Conservation (phyloP, 2,329 filamentous ascomycete genomes). For the Epichloe scottii region DNA sequence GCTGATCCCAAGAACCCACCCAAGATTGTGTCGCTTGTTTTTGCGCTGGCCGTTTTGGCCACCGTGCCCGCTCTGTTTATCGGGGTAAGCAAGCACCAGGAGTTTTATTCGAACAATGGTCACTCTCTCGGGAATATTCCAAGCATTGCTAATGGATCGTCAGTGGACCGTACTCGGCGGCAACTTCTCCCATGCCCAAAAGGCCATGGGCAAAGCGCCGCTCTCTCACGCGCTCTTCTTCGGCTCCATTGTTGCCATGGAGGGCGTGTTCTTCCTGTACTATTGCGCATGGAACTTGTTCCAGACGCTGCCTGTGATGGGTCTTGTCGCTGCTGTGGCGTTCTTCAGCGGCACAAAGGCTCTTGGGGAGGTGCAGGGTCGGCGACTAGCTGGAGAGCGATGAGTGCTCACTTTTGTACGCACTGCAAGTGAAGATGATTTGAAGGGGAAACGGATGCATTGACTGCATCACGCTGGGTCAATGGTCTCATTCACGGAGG, state of each 20-base stretch:
- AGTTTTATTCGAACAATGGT: no score
- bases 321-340: conserved; percentile 53
- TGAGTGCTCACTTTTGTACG: conserved; percentile 16
- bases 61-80: conserved; percentile 63
- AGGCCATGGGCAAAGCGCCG: conserved; percentile 64
- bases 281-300: conserved; percentile 88
- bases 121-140: no score
- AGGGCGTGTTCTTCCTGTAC: conserved; percentile 89
- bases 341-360: conserved; percentile 85
- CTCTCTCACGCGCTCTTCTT: conserved; percentile 76
- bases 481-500: not conserved
- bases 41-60: conserved; percentile 59
- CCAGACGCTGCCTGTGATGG: conserved; percentile 66
- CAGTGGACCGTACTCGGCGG: conserved; percentile 75
- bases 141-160: conserved; percentile 11
- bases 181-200: conserved; percentile 65
- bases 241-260: conserved; percentile 74
- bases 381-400: conserved; percentile 64
- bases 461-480: not conserved
- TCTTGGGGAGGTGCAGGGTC: conserved; percentile 81
- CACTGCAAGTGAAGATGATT: not conserved
- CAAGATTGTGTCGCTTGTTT: conserved; percentile 65
- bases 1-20: conserved; percentile 69
- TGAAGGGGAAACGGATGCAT: not conserved
- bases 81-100: conserved; percentile 33